phyloP scores from a whole-genome alignment of 2,329 filamentous ascomycete genomes.

The Curvularia eragrostidis region DNA sequence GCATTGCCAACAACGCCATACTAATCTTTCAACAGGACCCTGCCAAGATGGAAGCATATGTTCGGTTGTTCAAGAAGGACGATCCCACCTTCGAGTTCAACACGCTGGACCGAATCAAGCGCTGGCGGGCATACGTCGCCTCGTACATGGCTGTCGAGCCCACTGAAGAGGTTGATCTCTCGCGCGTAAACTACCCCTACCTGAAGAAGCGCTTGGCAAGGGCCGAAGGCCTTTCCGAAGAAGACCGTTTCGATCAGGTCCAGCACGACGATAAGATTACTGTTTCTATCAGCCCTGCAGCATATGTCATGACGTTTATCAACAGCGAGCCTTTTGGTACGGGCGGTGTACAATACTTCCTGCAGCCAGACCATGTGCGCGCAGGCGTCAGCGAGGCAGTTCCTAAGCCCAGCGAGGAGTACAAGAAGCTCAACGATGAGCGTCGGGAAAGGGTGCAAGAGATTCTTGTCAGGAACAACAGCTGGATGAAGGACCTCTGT shows the following conservation, averaged over 20 bases:
- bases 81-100: constrained; percentile 79
- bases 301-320: constrained; percentile 54
- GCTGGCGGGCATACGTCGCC: constrained; percentile 96
- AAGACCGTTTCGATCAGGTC: constrained; percentile 39
- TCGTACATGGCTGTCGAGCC: constrained; percentile 88
- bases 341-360: constrained; percentile 50
- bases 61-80: constrained; percentile 87
- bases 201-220: constrained; percentile 52
- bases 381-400: constrained; percentile 45
- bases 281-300: constrained; percentile 54
- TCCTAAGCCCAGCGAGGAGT: constrained; percentile 44
- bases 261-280: constrained; percentile 52
- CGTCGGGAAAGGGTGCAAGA: constrained; percentile 51
- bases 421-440: constrained; percentile 35
- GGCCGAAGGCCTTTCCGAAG: constrained; percentile 42
- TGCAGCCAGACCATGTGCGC: constrained; percentile 48
- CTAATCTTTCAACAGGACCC: constrained; percentile 46
- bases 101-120: constrained; percentile 66
- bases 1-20: background rate
- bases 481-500: constrained; percentile 55
- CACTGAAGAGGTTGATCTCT: constrained; percentile 61
- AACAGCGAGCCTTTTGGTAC: constrained; percentile 45
- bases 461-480: constrained; percentile 53
- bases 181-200: constrained; percentile 49
- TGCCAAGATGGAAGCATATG: constrained; percentile 75